A percentile compares a stretch with the other conserved stretches of the same genome.
phyloP scores from a whole-genome alignment of 225 moss, liverwort and hornwort genomes.

The Anthoceros angustus region DNA sequence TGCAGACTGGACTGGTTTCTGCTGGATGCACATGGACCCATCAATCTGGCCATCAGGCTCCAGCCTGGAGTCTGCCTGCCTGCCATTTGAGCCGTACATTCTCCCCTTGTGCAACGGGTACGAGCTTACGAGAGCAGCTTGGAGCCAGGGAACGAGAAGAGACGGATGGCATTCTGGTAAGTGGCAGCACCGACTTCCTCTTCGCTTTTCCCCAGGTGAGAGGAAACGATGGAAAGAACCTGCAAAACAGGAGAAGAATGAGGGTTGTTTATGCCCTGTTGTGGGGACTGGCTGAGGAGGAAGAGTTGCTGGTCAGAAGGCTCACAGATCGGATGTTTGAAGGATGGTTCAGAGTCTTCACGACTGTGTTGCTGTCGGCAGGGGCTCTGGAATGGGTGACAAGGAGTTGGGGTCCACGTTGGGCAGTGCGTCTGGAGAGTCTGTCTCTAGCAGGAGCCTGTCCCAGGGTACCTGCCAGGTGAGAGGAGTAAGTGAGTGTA shows the following conservation, averaged over 20 bases:
- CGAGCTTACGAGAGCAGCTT: constrained; percentile 23
- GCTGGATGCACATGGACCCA: no score
- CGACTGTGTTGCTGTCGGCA: constrained; percentile 3
- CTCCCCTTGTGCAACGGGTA: no score
- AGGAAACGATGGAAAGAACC: constrained; percentile 38
- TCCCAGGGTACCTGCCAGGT: constrained; percentile 40
- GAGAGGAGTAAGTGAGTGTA: background rate
- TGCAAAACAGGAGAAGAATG: background rate
- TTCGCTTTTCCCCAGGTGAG: constrained; percentile 37
- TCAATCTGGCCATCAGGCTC: no score
- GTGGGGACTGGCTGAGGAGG: no score
- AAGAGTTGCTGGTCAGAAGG: background rate
- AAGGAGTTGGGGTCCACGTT: constrained; percentile 24
- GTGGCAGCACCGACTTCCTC: constrained; percentile 37
- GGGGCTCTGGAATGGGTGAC: constrained; percentile 36
- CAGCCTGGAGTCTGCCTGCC: no score
- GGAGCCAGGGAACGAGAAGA: constrained; percentile 75
- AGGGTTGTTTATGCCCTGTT: no score
- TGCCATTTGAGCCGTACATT: no score
- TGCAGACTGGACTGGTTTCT: no score
- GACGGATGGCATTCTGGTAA: constrained; percentile 32
- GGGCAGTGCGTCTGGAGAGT: constrained; percentile 72
- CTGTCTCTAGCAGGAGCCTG: constrained; percentile 66
- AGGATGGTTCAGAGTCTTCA: constrained; percentile 65
- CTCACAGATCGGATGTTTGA: constrained; percentile 55